Evolutionary conservation across 495 filamentous ascomycete genomes (phyloP).

Genomic region (Ascobolus immersus): DNA sequence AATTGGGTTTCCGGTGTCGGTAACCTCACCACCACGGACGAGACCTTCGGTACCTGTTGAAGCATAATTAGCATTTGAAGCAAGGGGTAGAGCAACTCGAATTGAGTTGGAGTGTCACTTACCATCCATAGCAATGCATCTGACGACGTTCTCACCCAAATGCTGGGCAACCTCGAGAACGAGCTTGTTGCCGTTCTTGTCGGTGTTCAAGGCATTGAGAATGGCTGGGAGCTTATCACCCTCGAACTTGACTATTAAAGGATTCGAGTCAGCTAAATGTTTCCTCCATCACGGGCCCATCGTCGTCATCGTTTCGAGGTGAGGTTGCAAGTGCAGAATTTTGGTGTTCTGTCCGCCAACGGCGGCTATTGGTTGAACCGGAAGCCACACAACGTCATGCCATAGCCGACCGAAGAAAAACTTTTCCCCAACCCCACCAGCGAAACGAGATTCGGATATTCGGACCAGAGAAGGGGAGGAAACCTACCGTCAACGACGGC

Average conservation of each 20-base stretch:
- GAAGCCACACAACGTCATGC: no score
- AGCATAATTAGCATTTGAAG: background rate
- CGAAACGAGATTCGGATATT: no score
- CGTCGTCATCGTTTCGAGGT: background rate
- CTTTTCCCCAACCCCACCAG: constrained; percentile 48
- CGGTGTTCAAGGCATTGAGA: constrained; percentile 82
- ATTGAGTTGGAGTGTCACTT: constrained; percentile 18
- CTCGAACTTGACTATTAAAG: constrained; percentile 75
- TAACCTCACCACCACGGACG: constrained; percentile 58
- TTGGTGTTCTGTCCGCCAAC: no score
- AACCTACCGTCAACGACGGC: constrained; percentile 43
- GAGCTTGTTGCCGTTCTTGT: constrained; percentile 81
- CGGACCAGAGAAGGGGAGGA: background rate
- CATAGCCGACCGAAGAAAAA: constrained; percentile 39
- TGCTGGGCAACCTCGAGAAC: constrained; percentile 97
- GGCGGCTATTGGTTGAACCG: no score
- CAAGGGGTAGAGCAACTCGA: background rate
- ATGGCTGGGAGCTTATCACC: constrained; percentile 82
- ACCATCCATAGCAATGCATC: constrained; percentile 99
- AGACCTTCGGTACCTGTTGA: constrained; percentile 96
- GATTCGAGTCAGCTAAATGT: no score
- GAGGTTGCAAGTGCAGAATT: background rate
- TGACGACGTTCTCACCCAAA: constrained; percentile 95
- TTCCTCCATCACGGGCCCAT: no score
- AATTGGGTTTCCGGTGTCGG: constrained; percentile 84